phyloP scores from a whole-genome alignment of 257 asterid genomes.

The Primulina eburnea region DNA sequence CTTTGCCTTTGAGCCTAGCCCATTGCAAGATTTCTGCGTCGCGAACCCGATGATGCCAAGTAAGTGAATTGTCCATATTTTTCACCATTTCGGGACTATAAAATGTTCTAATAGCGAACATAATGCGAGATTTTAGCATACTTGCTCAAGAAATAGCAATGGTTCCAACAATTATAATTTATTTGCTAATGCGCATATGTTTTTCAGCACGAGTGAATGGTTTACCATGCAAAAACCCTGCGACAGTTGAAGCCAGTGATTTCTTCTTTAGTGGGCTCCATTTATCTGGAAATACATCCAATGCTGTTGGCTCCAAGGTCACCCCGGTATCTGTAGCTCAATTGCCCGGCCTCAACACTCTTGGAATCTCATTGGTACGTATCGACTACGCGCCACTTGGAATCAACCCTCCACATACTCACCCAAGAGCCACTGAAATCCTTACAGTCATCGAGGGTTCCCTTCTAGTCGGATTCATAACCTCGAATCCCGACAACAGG shows the following conservation, averaged over 20 bases:
- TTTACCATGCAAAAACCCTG: slow-evolving; percentile 19
- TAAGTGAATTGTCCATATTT: neutral
- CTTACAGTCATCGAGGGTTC: slow-evolving; percentile 22
- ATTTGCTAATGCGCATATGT: neutral
- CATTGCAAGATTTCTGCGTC: neutral
- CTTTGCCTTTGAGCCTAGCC: neutral
- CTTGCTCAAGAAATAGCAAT: neutral
- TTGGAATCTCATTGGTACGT: neutral
- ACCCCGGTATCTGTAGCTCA: slow-evolving; percentile 6
- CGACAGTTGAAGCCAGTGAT: slow-evolving; percentile 8
- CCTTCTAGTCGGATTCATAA: slow-evolving; percentile 17
- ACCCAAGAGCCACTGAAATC: slow-evolving; percentile 12
- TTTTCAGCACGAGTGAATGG: slow-evolving; percentile 20
- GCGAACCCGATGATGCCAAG: neutral
- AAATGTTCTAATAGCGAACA: neutral
- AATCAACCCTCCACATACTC: neutral
- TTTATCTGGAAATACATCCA: slow-evolving; percentile 19
- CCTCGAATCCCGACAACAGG: slow-evolving; percentile 23
- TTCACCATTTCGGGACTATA: neutral
- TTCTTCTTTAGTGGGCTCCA: slow-evolving; percentile 22
- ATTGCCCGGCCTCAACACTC: neutral
- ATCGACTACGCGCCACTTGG: neutral
- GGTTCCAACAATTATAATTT: no score
- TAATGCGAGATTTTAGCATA: neutral
- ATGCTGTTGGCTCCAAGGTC: slow-evolving; percentile 12